These are phyloP conservation scores for Cryptococcus hybrid DNA, from an alignment of 1,284 basidiomycete genomes.

Conservation along the genomic window DNA sequence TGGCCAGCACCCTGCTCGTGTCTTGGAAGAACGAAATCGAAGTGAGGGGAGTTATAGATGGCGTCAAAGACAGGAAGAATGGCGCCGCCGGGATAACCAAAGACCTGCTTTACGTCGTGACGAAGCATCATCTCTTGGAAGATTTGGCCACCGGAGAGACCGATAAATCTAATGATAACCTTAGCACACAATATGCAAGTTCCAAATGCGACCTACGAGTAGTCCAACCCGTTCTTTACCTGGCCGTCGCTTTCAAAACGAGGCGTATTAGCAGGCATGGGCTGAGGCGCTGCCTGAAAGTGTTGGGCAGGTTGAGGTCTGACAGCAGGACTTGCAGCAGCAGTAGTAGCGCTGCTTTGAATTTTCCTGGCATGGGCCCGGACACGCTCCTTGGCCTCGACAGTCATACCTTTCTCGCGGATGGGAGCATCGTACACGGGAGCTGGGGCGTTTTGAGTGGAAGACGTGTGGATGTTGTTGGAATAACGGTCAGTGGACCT, in stretches of 20 bases:
- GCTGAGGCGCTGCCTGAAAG: slow-evolving; percentile 42
- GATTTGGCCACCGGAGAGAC: slow-evolving; percentile 93
- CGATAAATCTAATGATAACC: slow-evolving; percentile 65
- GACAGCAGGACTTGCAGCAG: slow-evolving; percentile 55
- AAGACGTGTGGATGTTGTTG: slow-evolving; percentile 31
- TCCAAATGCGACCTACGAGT: slow-evolving; percentile 32
- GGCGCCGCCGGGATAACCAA: slow-evolving; percentile 97
- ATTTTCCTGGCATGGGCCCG: slow-evolving; percentile 64
- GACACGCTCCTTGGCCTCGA: slow-evolving; percentile 58
- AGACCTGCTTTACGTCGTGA: slow-evolving; percentile 93
- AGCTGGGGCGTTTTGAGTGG: slow-evolving; percentile 19
- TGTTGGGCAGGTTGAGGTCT: slow-evolving; percentile 45
- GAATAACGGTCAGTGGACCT: slow-evolving; percentile 23
- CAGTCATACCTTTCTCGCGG: slow-evolving; percentile 35
- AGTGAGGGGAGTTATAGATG: slow-evolving; percentile 94
- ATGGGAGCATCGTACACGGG: slow-evolving; percentile 8
- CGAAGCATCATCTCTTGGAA: slow-evolving; percentile 99
- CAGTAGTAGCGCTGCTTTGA: slow-evolving; percentile 63
- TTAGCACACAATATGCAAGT: not conserved
- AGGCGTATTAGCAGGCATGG: slow-evolving; percentile 36
- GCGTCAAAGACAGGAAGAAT: slow-evolving; percentile 99
- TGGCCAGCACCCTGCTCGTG: slow-evolving; percentile 99
- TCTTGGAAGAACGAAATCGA: slow-evolving; percentile 92
- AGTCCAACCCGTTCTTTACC: slow-evolving; percentile 39
- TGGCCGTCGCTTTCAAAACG: slow-evolving; percentile 20